Percentiles rank a stretch among this genome's conserved stretches.
Conservation (phyloP, 129 eudicot genomes). For the Pulicaria dysenterica region DNA sequence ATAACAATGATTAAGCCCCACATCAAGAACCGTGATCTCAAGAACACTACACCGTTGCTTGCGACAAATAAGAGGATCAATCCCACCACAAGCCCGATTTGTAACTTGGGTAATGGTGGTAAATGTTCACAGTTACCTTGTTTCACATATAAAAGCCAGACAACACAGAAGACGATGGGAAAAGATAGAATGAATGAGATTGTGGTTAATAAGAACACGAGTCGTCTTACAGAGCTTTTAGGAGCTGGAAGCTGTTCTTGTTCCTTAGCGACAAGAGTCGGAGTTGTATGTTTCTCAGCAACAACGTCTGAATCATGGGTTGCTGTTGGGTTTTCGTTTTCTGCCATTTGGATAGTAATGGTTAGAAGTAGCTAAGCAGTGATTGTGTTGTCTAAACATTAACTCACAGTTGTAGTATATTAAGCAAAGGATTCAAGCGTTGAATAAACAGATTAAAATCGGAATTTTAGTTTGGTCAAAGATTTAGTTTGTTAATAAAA, state of each 20-base stretch:
- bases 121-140: slow-evolving; percentile 44
- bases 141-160: slow-evolving; percentile 43
- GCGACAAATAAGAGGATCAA: slow-evolving; percentile 36
- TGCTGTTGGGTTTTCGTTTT: slow-evolving; percentile 17
- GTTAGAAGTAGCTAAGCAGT: background rate
- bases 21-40: slow-evolving; percentile 35
- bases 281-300: slow-evolving; percentile 4
- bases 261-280: background rate
- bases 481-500: slow-evolving; percentile 14
- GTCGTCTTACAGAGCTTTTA: slow-evolving; percentile 9
- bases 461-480: slow-evolving; percentile 17
- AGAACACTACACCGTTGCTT: slow-evolving; percentile 39
- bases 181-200: slow-evolving; percentile 47
- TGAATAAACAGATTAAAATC: background rate
- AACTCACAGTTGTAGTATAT: background rate
- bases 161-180: slow-evolving; percentile 42
- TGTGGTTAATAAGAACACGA: slow-evolving; percentile 31
- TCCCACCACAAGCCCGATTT: slow-evolving; percentile 41
- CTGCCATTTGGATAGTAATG: slow-evolving; percentile 10
- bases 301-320: background rate
- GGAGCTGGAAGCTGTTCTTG: slow-evolving; percentile 1
- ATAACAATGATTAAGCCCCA: slow-evolving; percentile 39
- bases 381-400: background rate
- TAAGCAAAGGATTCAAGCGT: background rate
- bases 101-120: slow-evolving; percentile 35